Conservation (phyloP, 495 filamentous ascomycete species). For the Podospora pseudopauciseta region DNA sequence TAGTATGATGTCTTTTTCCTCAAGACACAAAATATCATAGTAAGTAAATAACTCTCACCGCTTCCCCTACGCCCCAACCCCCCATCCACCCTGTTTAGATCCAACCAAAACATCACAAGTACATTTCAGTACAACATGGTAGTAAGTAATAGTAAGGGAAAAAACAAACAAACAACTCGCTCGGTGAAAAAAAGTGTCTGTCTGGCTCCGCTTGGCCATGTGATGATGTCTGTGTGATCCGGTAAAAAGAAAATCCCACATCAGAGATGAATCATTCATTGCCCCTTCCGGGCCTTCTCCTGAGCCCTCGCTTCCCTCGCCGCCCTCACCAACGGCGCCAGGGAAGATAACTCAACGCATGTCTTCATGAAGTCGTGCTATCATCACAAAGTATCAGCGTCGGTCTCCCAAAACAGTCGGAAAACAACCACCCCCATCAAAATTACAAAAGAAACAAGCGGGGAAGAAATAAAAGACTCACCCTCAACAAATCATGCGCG, state of each 20-base stretch:
- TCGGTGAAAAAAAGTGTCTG: not conserved
- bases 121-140: not conserved
- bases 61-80: too few species aligned
- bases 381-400: conserved; percentile 3
- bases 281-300: conserved; percentile 70
- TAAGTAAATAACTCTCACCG: not conserved
- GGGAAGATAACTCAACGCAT: conserved; percentile 59
- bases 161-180: not conserved
- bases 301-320: conserved; percentile 78
- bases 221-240: not conserved
- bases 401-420: not conserved
- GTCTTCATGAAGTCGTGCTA: conserved; percentile 93
- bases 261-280: conserved; percentile 27
- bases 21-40: not conserved
- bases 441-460: too few species aligned
- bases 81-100: not conserved
- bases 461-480: conserved; percentile 41
- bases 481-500: conserved; percentile 85
- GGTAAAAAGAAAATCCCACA: conserved; percentile 1
- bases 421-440: too few species aligned
- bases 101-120: not conserved
- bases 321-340: conserved; percentile 78
- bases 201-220: not conserved
- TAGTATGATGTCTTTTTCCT: not conserved
- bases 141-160: not conserved